Percentiles rank a stretch among this genome's conserved stretches.
These are phyloP conservation scores for Oryza glaberrima DNA, from an alignment of 176 grass and related monocot species.

Conservation along the genomic window DNA sequence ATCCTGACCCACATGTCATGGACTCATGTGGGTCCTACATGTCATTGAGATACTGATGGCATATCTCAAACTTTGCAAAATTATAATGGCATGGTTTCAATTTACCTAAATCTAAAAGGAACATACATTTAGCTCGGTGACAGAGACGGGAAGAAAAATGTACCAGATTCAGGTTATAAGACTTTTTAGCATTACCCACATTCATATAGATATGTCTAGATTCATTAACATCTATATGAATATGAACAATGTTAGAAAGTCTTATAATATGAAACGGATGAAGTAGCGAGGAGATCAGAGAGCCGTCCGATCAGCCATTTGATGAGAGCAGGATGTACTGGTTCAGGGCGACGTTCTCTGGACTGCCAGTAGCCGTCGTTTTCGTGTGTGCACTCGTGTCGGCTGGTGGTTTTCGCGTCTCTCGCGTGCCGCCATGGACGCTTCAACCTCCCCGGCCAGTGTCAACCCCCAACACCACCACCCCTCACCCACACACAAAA, in stretches of 20 bases:
- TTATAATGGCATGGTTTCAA: too few relatives aligned
- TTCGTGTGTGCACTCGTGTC: constrained; percentile 26
- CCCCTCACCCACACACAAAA: too few relatives aligned
- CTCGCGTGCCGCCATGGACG: not conserved
- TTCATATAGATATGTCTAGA: too few relatives aligned
- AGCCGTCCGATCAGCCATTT: not conserved
- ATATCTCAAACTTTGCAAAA: too few relatives aligned
- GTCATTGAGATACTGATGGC: too few relatives aligned
- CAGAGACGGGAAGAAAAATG: not conserved
- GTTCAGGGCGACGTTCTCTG: not conserved
- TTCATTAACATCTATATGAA: too few relatives aligned
- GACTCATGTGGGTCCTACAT: too few relatives aligned
- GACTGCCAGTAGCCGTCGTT: not conserved
- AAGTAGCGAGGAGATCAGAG: not conserved
- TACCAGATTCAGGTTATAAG: too few relatives aligned
- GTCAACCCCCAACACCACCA: not conserved
- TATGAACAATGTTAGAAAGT: too few relatives aligned
- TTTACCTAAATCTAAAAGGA: not conserved
- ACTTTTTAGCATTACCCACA: too few relatives aligned
- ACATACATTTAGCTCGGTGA: not conserved
- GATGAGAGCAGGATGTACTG: not conserved
- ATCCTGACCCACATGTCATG: too few relatives aligned
- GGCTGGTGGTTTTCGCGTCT: not conserved
- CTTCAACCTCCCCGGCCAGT: constrained; percentile 9
- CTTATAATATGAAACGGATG: too few relatives aligned